Conservation (phyloP, 495 filamentous ascomycete species). For the Penicillium atrosanguineum region DNA sequence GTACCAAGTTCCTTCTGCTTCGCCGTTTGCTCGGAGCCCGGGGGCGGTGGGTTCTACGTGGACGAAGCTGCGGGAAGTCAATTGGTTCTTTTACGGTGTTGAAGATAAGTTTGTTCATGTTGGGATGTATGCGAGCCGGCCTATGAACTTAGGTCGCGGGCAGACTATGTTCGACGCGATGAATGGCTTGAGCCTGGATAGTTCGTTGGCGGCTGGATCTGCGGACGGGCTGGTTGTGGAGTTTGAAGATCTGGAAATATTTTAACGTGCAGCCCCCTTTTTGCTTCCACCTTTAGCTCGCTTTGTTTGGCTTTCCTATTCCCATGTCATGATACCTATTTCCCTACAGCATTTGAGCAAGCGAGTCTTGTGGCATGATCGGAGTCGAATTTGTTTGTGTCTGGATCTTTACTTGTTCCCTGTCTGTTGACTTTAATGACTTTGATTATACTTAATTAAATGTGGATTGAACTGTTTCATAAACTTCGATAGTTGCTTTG, state of each 20-base stretch:
- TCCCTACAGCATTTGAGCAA: conserved; percentile 23
- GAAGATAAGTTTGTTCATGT: conserved; percentile 58
- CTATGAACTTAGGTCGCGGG: conserved; percentile 35
- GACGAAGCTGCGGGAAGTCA: conserved; percentile 59
- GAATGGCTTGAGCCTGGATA: conserved; percentile 35
- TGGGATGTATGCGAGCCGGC: conserved; percentile 56
- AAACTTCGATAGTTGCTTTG: neutral
- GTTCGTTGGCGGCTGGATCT: conserved; percentile 21
- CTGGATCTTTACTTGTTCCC: neutral
- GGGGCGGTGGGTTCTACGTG: conserved; percentile 45
- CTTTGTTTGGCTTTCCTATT: neutral
- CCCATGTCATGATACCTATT: conserved; percentile 18
- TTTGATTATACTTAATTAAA: neutral
- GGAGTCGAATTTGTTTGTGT: conserved; percentile 11
- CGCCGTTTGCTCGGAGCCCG: conserved; percentile 35
- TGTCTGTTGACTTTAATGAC: neutral
- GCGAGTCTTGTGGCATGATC: conserved; percentile 25
- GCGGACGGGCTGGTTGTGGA: conserved; percentile 50
- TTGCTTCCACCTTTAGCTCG: conserved; percentile 6
- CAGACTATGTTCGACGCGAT: conserved; percentile 44
- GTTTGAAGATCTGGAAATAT: conserved; percentile 58
- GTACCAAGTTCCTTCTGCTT: conserved; percentile 47
- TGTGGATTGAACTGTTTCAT: neutral
- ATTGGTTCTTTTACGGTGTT: conserved; percentile 60
- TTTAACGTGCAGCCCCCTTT: conserved; percentile 24